Evolutionary conservation across 306 rosid genomes (phyloP).

Genomic region (Calophaca sinica): DNA sequence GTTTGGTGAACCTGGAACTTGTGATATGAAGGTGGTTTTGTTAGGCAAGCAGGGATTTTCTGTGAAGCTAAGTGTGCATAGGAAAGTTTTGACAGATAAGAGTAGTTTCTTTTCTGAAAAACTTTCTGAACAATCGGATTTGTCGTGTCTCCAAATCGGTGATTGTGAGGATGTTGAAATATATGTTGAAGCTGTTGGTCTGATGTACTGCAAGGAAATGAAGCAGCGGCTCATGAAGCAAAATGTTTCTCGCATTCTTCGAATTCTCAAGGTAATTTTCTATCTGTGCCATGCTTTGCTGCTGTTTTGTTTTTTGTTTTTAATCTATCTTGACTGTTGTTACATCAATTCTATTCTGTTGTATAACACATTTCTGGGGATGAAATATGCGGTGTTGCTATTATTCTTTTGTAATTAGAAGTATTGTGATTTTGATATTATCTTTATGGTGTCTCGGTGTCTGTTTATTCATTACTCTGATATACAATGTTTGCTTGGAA

Average conservation of each 20-base stretch:
- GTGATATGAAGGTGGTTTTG: conserved; percentile 84
- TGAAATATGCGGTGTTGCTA: conserved; percentile 5
- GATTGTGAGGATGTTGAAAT: conserved; percentile 95
- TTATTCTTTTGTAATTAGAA: not conserved
- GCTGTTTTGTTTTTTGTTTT: not conserved
- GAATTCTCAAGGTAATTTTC: conserved; percentile 79
- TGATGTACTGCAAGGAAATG: conserved; percentile 95
- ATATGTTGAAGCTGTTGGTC: conserved; percentile 87
- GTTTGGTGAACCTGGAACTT: conserved; percentile 94
- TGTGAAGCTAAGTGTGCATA: conserved; percentile 91
- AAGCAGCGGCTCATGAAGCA: conserved; percentile 90
- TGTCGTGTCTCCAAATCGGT: conserved; percentile 70
- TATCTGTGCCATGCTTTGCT: conserved; percentile 1
- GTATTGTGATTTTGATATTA: not conserved
- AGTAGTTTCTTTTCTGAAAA: conserved; percentile 78
- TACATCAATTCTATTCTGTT: conserved; percentile 7
- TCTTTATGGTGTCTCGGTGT: not conserved
- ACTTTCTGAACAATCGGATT: conserved; percentile 57
- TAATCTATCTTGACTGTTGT: conserved; percentile 17
- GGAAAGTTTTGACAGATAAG: conserved; percentile 67
- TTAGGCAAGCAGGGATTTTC: conserved; percentile 90
- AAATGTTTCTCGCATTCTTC: conserved; percentile 86
- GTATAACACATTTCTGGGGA: not conserved
- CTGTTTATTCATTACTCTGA: conserved; percentile 9
- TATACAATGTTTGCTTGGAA: not conserved